Evolutionary conservation across 2,329 filamentous ascomycete species (phyloP), one percentile per base, ranked within the genome.

Genomic region (Fusarium miscanthi): DNA sequence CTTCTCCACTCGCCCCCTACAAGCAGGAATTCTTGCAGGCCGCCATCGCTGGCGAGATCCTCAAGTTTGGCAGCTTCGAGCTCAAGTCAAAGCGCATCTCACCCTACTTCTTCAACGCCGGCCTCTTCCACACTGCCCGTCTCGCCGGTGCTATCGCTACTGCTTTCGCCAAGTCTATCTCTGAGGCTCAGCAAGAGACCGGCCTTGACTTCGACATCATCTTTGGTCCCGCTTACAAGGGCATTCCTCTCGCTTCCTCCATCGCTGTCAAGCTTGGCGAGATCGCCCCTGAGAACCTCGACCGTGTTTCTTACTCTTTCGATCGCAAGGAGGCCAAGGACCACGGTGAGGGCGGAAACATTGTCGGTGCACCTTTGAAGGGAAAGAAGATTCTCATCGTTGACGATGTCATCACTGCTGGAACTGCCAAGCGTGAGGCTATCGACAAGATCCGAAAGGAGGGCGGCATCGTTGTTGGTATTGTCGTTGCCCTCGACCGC

Each of bases 51-150:
- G 90, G 91, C 77, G 88, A 88, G 71, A 91, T 93, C 77, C 89
- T 96, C 75, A 93, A 91, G 79, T 96, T 96, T 81, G 94, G 94
- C 82, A 90, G 88, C 80, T 96, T 94, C 85, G 93, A 92, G 77
- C 90, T 99, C 80, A 99, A 99, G 85, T 98, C 95, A 59, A 93
- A 94, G 83, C 93, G 95, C 78, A 87, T 87, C 77, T 97, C 94
- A 17, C 96, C 96, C 45, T 98, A 98, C 88, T 98, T 98, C 87
- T 97, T 98, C 90, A 98, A 97, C 83, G 94, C 95, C 51, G 94
- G 95, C 67, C 90, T 93, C 78, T 97, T 98, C 84, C 94, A 96
- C 87, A 91, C 91, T 58, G 92, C 92, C 27, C 88, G 91, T 70
- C 89, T 97, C 35, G 90, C 97, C 72, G 89, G 88, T 70, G 90